Conservation (phyloP, 768 basidiomycete genomes). For the Leccinum arenicola region DNA sequence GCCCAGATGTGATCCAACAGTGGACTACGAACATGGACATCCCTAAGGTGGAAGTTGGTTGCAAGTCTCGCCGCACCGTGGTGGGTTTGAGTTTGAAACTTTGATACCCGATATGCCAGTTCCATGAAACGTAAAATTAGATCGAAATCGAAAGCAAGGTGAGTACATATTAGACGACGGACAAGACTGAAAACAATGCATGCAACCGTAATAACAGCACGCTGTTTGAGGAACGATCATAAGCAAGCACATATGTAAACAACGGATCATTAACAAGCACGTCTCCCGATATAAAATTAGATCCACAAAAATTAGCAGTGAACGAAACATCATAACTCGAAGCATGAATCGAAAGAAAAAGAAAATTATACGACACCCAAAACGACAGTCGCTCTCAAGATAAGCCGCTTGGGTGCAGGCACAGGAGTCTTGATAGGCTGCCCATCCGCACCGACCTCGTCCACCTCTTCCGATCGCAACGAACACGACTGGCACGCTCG, state of each 20-base stretch:
- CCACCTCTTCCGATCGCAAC: constrained; percentile 48
- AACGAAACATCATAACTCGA: neutral
- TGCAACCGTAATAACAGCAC: neutral
- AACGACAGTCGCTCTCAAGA: constrained; percentile 76
- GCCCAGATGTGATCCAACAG: too few relatives aligned
- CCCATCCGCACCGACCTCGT: constrained; percentile 36
- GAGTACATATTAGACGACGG: neutral
- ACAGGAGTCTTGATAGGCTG: constrained; percentile 29
- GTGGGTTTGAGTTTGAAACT: too few relatives aligned
- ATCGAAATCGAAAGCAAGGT: neutral
- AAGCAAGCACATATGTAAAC: neutral
- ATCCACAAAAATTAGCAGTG: neutral
- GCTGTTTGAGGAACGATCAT: neutral
- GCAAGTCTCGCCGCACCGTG: too few relatives aligned
- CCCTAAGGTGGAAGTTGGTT: too few relatives aligned
- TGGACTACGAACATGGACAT: too few relatives aligned
- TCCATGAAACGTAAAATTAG: neutral
- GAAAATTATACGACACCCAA: constrained; percentile 61
- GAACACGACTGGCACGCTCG: constrained; percentile 84
- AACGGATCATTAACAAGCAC: neutral
- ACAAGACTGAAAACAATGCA: neutral
- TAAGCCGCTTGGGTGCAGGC: constrained; percentile 45
- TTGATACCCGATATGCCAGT: too few relatives aligned
- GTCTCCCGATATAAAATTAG: neutral
- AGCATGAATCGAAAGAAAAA: constrained; percentile 1